phyloP scores from a whole-genome alignment of 2,329 filamentous ascomycete genomes.

The Plectosphaerella sp. region DNA sequence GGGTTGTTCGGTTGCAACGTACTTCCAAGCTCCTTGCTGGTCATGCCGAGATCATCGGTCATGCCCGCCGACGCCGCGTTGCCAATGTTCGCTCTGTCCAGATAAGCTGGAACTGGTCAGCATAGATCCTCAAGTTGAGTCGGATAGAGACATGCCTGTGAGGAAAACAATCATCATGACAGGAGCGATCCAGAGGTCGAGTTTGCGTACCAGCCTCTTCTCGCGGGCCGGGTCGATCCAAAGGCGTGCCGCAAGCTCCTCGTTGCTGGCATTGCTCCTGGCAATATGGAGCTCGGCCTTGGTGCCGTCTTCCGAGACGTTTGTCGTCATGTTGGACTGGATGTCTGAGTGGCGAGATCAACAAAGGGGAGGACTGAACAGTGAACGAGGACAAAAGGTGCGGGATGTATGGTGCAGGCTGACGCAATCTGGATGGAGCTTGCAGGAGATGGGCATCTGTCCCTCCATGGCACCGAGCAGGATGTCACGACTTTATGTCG shows the following conservation, averaged over 20 bases:
- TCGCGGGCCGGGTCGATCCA: slow-evolving; percentile 34
- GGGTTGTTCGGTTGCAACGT: neutral
- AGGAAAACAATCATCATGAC: slow-evolving; percentile 33
- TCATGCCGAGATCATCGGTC: slow-evolving; percentile 18
- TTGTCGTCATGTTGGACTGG: neutral
- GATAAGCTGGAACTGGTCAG: slow-evolving; percentile 19
- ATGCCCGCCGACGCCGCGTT: slow-evolving; percentile 21
- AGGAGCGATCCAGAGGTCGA: slow-evolving; percentile 58
- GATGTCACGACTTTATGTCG: neutral
- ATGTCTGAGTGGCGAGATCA: neutral
- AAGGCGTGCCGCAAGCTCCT: neutral
- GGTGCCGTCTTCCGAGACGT: neutral
- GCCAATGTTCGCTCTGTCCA: slow-evolving; percentile 20
- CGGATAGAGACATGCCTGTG: neutral
- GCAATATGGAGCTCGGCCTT: neutral
- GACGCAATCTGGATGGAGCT: no score
- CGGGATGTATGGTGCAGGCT: neutral
- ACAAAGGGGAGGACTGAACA: neutral
- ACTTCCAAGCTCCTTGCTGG: slow-evolving; percentile 13
- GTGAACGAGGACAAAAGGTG: neutral
- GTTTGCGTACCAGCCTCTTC: slow-evolving; percentile 54
- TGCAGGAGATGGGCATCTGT: neutral
- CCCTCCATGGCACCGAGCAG: neutral
- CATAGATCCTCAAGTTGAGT: neutral
- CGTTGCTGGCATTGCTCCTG: neutral